Base-by-base conservation (phyloP, 257 asterid species). In the Fraxinus anomala region DNA sequence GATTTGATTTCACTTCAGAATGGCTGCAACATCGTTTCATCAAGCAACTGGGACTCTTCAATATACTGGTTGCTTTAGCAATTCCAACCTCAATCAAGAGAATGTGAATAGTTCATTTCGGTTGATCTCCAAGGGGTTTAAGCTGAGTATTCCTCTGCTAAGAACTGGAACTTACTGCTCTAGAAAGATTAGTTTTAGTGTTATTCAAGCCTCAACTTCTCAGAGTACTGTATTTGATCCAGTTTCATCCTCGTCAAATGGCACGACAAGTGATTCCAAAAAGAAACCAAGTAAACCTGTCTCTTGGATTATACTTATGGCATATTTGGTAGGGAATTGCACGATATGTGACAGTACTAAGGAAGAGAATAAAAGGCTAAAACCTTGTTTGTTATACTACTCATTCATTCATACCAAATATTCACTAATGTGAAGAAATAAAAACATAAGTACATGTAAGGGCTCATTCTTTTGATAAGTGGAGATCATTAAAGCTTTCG, bases 221-320 rank as follows among this genome's bases (percentile, higher is more conserved):
- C 88, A 86, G 42, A 47, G 91, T 47, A 69, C 89, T 23, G 88
- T 87, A 23, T 81, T 77, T 6, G 90, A 92, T 80, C 85, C 90
- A 10, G 86, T 89, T 75, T 85, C 84, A 66, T 83, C 92, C 26
- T 88, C 89, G 80, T 88, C 94, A 42, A 88, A 83, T 59, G 82
- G 83, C 83, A 72, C 81, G 7, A 47, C 83, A 59, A 86, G 76
- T 63, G 97, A 89, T 73, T 87, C 91, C 69, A 86, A 88, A 75
- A 93, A 86, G 85, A 95, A 93, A 90, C 80, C 92, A 84, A 89
- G 99, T 93, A 90, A 75, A 86, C 44, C 61, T 26, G 7, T 65
- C 39, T 69, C 76, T 16, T 19, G 21, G 33, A 78, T 80, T 59
- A 56, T n/a, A 56, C 10, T 56, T 56, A 6, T 19, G 28, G 26